Conservation (phyloP, 1,284 basidiomycete species). For the Neonothopanus nambi region DNA sequence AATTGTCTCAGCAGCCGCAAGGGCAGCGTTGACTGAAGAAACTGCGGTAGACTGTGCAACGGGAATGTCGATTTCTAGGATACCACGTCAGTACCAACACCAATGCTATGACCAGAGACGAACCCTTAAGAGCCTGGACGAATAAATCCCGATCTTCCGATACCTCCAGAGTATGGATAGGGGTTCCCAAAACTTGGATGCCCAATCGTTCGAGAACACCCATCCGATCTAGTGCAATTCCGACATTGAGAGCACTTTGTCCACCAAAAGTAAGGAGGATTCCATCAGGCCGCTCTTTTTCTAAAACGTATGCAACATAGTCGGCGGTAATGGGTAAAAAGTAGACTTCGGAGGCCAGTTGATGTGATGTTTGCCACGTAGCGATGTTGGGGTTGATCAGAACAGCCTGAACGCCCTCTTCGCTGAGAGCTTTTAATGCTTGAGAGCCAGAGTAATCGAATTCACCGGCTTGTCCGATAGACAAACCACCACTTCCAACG, state of each 20-base stretch:
- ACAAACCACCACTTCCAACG: constrained; percentile 94
- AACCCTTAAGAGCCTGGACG: constrained; percentile 94
- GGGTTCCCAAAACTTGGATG: constrained; percentile 94
- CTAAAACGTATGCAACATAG: constrained; percentile 97
- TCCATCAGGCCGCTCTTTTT: constrained; percentile 98
- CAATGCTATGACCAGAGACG: constrained; percentile 16
- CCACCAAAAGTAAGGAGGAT: constrained; percentile 98
- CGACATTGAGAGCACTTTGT: constrained; percentile 97
- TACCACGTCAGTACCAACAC: constrained; percentile 12
- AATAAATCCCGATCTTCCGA: constrained; percentile 98
- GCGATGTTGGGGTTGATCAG: constrained; percentile 98
- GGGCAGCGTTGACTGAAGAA: constrained; percentile 91
- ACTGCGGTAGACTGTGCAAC: constrained; percentile 97
- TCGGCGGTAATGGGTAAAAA: constrained; percentile 97
- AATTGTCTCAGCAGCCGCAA: constrained; percentile 88
- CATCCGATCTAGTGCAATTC: constrained; percentile 97
- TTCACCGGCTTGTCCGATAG: constrained; percentile 98
- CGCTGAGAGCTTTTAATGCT: constrained; percentile 96
- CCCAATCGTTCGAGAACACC: constrained; percentile 94
- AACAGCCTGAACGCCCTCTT: constrained; percentile 94
- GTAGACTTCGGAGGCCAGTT: constrained; percentile 95
- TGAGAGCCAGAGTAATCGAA: constrained; percentile 99
- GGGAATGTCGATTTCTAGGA: constrained; percentile 90
- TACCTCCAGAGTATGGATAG: constrained; percentile 92
- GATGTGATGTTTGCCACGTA: constrained; percentile 96